Conservation (phyloP, 495 filamentous ascomycete species). For the Daldinia concentrica region DNA sequence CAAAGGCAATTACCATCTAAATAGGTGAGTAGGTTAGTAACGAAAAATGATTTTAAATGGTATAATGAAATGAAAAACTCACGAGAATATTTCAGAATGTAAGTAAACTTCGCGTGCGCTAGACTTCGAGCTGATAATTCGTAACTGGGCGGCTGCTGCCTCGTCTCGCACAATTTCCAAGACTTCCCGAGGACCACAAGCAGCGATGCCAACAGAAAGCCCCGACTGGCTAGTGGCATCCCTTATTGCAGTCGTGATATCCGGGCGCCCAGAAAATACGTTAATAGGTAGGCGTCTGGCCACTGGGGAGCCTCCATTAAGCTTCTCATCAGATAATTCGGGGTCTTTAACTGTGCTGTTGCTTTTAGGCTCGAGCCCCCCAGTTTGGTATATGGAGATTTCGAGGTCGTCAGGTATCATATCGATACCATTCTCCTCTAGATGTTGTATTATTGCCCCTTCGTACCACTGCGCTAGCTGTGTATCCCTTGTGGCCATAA, state of each 20-base stretch:
- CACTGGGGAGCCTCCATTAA: not conserved
- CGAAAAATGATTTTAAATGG: not conserved
- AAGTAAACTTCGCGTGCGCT: slow-evolving; percentile 60
- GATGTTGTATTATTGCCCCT: slow-evolving; percentile 37
- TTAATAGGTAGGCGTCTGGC: slow-evolving; percentile 28
- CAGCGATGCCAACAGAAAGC: slow-evolving; percentile 55
- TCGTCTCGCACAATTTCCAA: slow-evolving; percentile 60
- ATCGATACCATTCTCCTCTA: slow-evolving; percentile 33
- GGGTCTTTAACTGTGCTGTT: slow-evolving; percentile 28
- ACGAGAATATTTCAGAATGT: slow-evolving; percentile 64
- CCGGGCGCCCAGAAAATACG: slow-evolving; percentile 45
- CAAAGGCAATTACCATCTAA: slow-evolving; percentile 13
- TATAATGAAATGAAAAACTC: slow-evolving; percentile 18
- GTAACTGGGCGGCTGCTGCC: slow-evolving; percentile 56
- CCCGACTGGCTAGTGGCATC: slow-evolving; percentile 38
- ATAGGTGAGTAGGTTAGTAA: not conserved
- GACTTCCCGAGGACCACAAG: slow-evolving; percentile 62
- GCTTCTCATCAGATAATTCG: slow-evolving; percentile 20
- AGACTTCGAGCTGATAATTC: slow-evolving; percentile 47
- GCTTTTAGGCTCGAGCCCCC: slow-evolving; percentile 14
- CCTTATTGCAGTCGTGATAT: slow-evolving; percentile 51
- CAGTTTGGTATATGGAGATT: slow-evolving; percentile 39
- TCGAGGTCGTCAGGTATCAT: slow-evolving; percentile 27
- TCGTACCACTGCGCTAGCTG: slow-evolving; percentile 47
- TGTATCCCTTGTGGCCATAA: slow-evolving; percentile 48